phyloP scores from a whole-genome alignment of 2,329 filamentous ascomycete genomes.

The Paraconiothyrium sp. region DNA sequence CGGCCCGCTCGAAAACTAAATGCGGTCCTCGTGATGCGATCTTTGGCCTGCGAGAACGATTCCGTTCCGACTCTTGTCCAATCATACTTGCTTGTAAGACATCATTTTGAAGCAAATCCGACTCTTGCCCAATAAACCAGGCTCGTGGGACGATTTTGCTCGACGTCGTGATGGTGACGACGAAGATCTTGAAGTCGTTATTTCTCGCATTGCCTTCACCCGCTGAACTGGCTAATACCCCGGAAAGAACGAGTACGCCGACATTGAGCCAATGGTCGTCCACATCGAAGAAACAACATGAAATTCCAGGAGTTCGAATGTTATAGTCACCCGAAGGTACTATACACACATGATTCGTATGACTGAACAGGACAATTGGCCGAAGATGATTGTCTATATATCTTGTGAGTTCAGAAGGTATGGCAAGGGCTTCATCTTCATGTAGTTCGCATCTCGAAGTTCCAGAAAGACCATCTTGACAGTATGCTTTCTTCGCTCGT shows the following conservation, averaged over 20 bases:
- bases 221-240: background rate
- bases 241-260: background rate
- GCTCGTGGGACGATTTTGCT: background rate
- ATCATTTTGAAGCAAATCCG: conserved; percentile 1
- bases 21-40: conserved; percentile 8
- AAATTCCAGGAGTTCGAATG: background rate
- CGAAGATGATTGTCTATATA: background rate
- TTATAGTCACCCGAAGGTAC: background rate
- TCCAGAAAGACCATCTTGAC: background rate
- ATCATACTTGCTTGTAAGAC: conserved; percentile 50
- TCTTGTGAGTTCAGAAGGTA: background rate
- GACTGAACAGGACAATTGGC: background rate
- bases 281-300: background rate
- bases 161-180: background rate
- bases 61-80: conserved; percentile 15
- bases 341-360: background rate
- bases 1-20: conserved; percentile 7
- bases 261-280: conserved; percentile 6
- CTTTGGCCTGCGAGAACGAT: background rate
- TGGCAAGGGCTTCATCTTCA: background rate
- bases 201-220: background rate
- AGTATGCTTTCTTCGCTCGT: conserved; percentile 31
- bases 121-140: conserved; percentile 6
- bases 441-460: background rate
- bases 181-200: background rate